Base-by-base conservation (phyloP, 2,329 filamentous ascomycete genomes). In the Colletotrichum agaves region DNA sequence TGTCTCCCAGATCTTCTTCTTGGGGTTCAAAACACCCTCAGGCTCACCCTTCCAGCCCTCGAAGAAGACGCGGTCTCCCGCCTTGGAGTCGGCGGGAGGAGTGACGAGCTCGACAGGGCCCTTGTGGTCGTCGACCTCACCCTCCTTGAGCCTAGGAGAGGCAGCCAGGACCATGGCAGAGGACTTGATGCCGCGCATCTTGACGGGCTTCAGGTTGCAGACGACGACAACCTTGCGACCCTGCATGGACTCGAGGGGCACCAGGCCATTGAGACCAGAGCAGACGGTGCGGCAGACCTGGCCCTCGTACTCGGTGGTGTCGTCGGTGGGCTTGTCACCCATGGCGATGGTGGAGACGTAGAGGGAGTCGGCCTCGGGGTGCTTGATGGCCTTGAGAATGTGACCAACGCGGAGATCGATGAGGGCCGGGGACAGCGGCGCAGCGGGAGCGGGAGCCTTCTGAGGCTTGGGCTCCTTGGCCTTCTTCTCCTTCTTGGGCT, bases 1-100 rank as follows among this genome's bases (percentile, higher is more conserved):
- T 10, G 87, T 93, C 86, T 99, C 96, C 94, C 95, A 98, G 69
- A 98, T 85, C 90, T 98, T 98, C 90, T 98, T 99, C 91, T 99
- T 99, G 66, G 96, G 96, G 86, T 98, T 99, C 65, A 99, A 87
- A 58, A 95, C 89, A 70, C 91, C 91, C 86, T 99, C 96, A 0
- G 96, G 94, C 84, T 97, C 92, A 67, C 93, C 94, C 79, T 93
- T 87, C 90, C 93, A 99, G 53, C 96, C 96, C 78, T 98, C 93
- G 77, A 99, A 99, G 85, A 86, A 94, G 58, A 98, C 92, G 13
- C 93, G 86, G 77, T 97, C 93, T 66, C 96, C 96, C 5, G 94
- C 93, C 76, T 90, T 88, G 47, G 93, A 86, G 44, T 88, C 93
- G 17, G 85, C 87, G 1, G 96, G 96, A 1, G 95, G 94, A 70